Percentiles rank a stretch among this genome's conserved stretches.
Evolutionary conservation across 805 yeast species (phyloP).

Genomic region (Myxozyma nipponensis): DNA sequence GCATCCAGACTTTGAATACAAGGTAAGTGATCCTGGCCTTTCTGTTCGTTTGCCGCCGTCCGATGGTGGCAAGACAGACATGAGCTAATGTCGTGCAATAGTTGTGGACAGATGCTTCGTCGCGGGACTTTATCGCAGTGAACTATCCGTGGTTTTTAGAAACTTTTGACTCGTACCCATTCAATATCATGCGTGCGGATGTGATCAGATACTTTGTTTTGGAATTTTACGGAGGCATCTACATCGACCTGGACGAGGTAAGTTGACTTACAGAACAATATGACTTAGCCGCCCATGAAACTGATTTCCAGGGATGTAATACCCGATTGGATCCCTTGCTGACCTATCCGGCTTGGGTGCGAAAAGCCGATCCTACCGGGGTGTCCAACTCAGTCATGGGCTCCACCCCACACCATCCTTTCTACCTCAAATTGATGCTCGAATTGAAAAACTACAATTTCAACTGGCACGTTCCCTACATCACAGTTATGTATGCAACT

Average conservation of each 20-base stretch:
- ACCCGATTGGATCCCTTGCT: slow-evolving; percentile 75
- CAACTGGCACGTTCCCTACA: slow-evolving; percentile 81
- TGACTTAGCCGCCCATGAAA: background rate
- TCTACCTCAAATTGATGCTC: slow-evolving; percentile 67
- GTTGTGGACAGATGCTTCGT: slow-evolving; percentile 85
- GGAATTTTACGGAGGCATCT: slow-evolving; percentile 81
- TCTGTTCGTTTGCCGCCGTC: background rate
- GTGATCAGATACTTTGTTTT: slow-evolving; percentile 84
- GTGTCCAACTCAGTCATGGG: slow-evolving; percentile 94
- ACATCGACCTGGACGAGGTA: slow-evolving; percentile 78
- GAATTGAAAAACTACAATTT: slow-evolving; percentile 58
- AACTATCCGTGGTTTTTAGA: slow-evolving; percentile 82
- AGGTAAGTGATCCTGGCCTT: slow-evolving; percentile 7
- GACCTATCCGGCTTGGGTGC: slow-evolving; percentile 76
- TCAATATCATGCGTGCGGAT: slow-evolving; percentile 85
- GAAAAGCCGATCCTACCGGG: slow-evolving; percentile 87
- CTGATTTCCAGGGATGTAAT: slow-evolving; percentile 53
- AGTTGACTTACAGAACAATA: background rate
- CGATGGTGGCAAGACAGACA: no score
- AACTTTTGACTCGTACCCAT: slow-evolving; percentile 72
- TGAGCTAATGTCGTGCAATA: background rate
- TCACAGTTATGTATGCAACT: slow-evolving; percentile 89
- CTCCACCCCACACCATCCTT: slow-evolving; percentile 79
- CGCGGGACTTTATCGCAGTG: slow-evolving; percentile 70
- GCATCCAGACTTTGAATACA: slow-evolving; percentile 83